phyloP scores from a whole-genome alignment of 176 grass and related monocot species.

The Urochloa ruziziensis region DNA sequence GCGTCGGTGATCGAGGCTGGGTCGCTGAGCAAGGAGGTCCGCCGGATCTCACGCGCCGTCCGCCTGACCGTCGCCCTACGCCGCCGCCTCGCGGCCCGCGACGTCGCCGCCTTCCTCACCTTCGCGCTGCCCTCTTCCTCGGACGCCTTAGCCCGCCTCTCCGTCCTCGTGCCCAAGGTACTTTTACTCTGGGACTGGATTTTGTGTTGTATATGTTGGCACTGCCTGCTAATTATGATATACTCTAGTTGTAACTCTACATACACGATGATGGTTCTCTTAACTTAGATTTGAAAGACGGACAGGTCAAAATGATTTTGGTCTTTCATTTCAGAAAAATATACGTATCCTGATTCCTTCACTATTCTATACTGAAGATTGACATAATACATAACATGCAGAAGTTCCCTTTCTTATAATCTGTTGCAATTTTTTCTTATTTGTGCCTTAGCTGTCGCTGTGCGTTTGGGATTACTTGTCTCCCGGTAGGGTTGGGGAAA shows the following conservation, averaged over 20 bases:
- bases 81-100: slow-evolving; percentile 51
- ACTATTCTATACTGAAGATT: neutral
- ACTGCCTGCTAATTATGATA: neutral
- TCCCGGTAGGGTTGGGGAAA: neutral
- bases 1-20: slow-evolving; percentile 66
- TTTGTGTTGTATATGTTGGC: neutral
- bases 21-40: slow-evolving; percentile 70
- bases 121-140: slow-evolving; percentile 45
- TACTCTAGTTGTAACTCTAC: neutral
- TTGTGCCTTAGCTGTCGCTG: neutral
- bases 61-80: slow-evolving; percentile 70
- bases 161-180: slow-evolving; percentile 64
- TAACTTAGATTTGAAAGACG: neutral
- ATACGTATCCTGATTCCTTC: neutral
- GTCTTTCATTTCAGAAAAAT: neutral
- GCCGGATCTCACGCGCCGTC: slow-evolving; percentile 69
- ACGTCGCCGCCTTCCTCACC: slow-evolving; percentile 64
- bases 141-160: slow-evolving; percentile 52
- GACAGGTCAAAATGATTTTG: neutral
- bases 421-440: neutral
- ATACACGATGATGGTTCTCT: neutral
- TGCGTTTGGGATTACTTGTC: neutral
- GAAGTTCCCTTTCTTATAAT: neutral
- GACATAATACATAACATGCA: neutral
- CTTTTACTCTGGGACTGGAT: neutral